phyloP scores from a whole-genome alignment of 768 basidiomycete genomes.

The Chalciporus pseudorubinellus region DNA sequence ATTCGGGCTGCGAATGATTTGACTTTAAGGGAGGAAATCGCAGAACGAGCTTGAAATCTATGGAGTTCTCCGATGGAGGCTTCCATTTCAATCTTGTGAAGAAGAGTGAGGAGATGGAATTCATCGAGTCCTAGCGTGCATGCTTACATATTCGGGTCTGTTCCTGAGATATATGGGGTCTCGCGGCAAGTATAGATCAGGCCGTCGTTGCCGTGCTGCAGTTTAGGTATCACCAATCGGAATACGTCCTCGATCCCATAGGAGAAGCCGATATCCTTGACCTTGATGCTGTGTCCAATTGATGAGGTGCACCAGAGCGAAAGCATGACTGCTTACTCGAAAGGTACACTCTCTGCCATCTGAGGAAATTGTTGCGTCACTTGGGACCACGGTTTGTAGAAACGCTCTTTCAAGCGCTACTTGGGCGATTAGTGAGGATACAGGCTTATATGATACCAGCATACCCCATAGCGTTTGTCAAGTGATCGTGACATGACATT shows the following conservation, averaged over 20 bases:
- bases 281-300: conserved; percentile 59
- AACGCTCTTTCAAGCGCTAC: conserved; percentile 67
- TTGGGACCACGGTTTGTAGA: conserved; percentile 75
- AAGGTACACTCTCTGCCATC: conserved; percentile 64
- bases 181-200: conserved; percentile 94
- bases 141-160: conserved; percentile 87
- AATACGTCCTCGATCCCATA: conserved; percentile 90
- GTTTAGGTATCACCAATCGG: conserved; percentile 71
- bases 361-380: conserved; percentile 69
- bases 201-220: conserved; percentile 93
- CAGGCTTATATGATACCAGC: conserved; percentile 24
- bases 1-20: conserved; percentile 66
- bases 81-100: conserved; percentile 91
- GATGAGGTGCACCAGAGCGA: conserved; percentile 5
- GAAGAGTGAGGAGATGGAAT: conserved; percentile 1
- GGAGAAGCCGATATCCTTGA: conserved; percentile 85
- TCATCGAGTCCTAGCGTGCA: conserved; percentile 47
- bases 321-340: conserved; percentile 59
- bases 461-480: conserved; percentile 86
- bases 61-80: conserved; percentile 94
- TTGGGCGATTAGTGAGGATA: conserved; percentile 3
- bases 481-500: conserved; percentile 85
- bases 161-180: conserved; percentile 76
- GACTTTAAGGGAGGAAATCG: conserved; percentile 73
- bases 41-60: conserved; percentile 96